These are phyloP conservation scores for Cenococcum geophilum DNA, from an alignment of 495 filamentous ascomycete genomes.

Conservation along the genomic window DNA sequence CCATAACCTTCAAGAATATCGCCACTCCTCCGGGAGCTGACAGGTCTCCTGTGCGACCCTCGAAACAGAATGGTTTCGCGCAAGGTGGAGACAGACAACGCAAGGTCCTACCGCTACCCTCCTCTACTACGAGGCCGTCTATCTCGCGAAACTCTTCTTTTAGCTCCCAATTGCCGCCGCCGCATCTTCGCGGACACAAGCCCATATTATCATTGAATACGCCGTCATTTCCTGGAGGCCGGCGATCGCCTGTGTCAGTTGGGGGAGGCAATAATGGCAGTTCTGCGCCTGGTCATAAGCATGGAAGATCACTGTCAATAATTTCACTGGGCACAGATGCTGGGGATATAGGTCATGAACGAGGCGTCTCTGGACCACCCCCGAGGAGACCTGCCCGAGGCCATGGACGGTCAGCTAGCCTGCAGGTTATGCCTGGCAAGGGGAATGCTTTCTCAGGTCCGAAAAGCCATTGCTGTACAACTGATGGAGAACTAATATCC, in stretches of 20 bases:
- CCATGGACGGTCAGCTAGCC: slow-evolving; percentile 76
- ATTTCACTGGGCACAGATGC: slow-evolving; percentile 76
- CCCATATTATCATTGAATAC: slow-evolving; percentile 55
- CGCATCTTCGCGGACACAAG: slow-evolving; percentile 47
- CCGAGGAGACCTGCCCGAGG: slow-evolving; percentile 51
- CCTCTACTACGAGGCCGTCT: slow-evolving; percentile 25
- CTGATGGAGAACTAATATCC: neutral
- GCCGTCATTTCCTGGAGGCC: slow-evolving; percentile 35
- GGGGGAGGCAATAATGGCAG: slow-evolving; percentile 21
- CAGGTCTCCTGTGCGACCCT: slow-evolving; percentile 36
- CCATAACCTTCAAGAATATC: slow-evolving; percentile 92
- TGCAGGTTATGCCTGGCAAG: slow-evolving; percentile 60
- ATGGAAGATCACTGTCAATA: slow-evolving; percentile 86
- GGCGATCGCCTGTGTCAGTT: slow-evolving; percentile 21
- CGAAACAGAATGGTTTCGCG: slow-evolving; percentile 38
- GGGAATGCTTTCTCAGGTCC: slow-evolving; percentile 27
- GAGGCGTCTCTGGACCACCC: slow-evolving; percentile 30
- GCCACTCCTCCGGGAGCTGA: slow-evolving; percentile 44
- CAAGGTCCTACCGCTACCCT: slow-evolving; percentile 40
- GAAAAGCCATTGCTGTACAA: neutral
- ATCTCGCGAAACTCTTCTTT: slow-evolving; percentile 30
- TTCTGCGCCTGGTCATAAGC: slow-evolving; percentile 42
- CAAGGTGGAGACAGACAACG: slow-evolving; percentile 41
- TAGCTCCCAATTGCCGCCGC: slow-evolving; percentile 29
- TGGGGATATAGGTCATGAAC: slow-evolving; percentile 38